phyloP scores from a whole-genome alignment of 441 rosid species.

The Biscutella laevigata region DNA sequence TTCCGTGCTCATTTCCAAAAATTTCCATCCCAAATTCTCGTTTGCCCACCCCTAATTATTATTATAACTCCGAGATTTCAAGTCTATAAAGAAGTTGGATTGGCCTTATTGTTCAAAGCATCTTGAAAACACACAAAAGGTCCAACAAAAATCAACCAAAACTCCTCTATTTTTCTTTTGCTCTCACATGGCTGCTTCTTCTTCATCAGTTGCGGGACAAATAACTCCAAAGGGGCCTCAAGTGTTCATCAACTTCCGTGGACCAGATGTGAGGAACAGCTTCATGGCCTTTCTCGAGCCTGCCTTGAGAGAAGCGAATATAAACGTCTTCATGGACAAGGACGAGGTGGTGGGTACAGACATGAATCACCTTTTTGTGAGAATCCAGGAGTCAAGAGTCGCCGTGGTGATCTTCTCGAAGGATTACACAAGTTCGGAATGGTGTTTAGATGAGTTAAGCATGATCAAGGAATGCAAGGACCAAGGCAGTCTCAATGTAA shows the following conservation, averaged over 20 bases:
- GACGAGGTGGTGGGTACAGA: neutral
- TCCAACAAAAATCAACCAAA: neutral
- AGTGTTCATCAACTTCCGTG: neutral
- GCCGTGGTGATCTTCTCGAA: neutral
- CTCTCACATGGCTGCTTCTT: neutral
- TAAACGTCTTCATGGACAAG: neutral
- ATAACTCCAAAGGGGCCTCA: neutral
- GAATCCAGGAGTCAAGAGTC: neutral
- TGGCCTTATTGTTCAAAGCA: neutral
- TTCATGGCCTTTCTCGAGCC: neutral
- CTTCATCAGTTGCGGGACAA: no score
- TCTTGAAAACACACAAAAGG: neutral
- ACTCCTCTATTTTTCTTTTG: no score
- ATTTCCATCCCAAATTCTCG: no score
- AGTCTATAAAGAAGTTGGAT: neutral
- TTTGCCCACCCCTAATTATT: no score
- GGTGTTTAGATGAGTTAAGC: neutral
- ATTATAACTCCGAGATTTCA: no score
- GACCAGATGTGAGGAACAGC: neutral
- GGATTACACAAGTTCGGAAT: neutral
- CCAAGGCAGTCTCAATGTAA: neutral
- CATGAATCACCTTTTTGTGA: neutral
- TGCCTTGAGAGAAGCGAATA: neutral
- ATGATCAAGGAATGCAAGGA: neutral
- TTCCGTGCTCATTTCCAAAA: no score